Conservation (phyloP, 768 basidiomycete genomes). For the Mrakia hoshinonis region DNA sequence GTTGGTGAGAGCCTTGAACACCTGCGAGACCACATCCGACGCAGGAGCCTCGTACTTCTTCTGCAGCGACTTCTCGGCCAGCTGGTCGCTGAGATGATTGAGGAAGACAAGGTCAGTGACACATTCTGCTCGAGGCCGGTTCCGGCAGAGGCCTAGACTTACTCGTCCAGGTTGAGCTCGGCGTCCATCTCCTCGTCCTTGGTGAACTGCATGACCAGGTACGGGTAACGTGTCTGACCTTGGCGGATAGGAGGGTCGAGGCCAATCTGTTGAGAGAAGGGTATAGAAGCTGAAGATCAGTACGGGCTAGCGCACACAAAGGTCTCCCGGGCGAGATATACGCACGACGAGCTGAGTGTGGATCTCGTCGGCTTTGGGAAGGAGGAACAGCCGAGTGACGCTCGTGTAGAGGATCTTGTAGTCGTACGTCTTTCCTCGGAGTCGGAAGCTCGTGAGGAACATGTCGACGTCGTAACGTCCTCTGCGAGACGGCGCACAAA, state of each 20-base stretch:
- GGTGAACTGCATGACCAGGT: conserved; percentile 96
- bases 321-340: conserved; percentile 15
- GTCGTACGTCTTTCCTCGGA: conserved; percentile 98
- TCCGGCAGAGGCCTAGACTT: conserved; percentile 39
- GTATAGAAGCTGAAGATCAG: neutral
- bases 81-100: conserved; percentile 36
- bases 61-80: conserved; percentile 58
- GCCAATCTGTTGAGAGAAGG: conserved; percentile 55
- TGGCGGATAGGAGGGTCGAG: conserved; percentile 89
- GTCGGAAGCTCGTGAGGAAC: conserved; percentile 84
- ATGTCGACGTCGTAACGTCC: conserved; percentile 97
- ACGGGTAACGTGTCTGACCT: conserved; percentile 96
- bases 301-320: neutral
- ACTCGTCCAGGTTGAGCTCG: conserved; percentile 88
- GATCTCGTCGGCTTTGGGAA: conserved; percentile 86
- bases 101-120: neutral
- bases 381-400: conserved; percentile 77
- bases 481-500: conserved; percentile 42
- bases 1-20: conserved; percentile 80
- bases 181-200: conserved; percentile 94
- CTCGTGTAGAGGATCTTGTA: conserved; percentile 90
- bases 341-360: conserved; percentile 90
- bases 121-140: too few relatives aligned
- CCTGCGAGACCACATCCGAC: conserved; percentile 85
- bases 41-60: conserved; percentile 92